Evolutionary conservation across 2,329 filamentous ascomycete species (phyloP).

Genomic region (Colletotrichum sublineola): DNA sequence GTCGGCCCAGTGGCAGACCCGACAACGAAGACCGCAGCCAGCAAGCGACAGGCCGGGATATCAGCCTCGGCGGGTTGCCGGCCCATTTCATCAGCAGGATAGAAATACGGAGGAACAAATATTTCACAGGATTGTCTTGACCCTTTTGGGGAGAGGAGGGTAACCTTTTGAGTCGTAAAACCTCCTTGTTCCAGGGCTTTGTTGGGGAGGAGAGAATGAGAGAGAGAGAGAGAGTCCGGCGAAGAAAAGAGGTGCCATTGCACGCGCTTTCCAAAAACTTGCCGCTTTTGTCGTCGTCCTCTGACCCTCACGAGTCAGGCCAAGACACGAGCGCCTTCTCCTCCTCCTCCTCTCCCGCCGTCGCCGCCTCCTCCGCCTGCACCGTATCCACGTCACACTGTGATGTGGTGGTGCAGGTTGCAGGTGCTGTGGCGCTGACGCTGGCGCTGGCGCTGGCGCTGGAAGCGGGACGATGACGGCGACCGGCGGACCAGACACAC

Average conservation of each 20-base stretch:
- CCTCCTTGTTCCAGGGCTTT: slow-evolving; percentile 25
- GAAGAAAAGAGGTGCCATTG: slow-evolving; percentile 1
- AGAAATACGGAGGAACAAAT: slow-evolving; percentile 32
- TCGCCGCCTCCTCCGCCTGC: slow-evolving; percentile 15
- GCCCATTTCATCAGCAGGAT: slow-evolving; percentile 27
- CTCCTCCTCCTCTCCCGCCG: slow-evolving; percentile 2
- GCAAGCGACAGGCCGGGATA: not conserved
- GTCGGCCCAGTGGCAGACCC: not conserved
- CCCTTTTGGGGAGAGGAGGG: not conserved
- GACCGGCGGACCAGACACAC: not conserved
- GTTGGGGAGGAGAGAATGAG: not conserved
- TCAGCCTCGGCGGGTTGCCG: slow-evolving; percentile 15
- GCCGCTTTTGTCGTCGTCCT: slow-evolving; percentile 37
- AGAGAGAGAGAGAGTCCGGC: not conserved
- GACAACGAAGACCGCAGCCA: slow-evolving; percentile 28
- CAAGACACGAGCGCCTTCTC: not conserved
- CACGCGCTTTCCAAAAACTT: slow-evolving; percentile 26
- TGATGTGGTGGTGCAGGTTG: not conserved
- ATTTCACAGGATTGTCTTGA: not conserved
- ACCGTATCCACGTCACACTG: slow-evolving; percentile 24
- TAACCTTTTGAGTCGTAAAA: slow-evolving; percentile 11
- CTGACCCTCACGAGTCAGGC: slow-evolving; percentile 34
- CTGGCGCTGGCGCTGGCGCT: not conserved
- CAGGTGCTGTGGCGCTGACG: not conserved
- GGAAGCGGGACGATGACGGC: slow-evolving; percentile 30